phyloP scores from a whole-genome alignment of 768 basidiomycete genomes.

The Rhizopogon sp. region DNA sequence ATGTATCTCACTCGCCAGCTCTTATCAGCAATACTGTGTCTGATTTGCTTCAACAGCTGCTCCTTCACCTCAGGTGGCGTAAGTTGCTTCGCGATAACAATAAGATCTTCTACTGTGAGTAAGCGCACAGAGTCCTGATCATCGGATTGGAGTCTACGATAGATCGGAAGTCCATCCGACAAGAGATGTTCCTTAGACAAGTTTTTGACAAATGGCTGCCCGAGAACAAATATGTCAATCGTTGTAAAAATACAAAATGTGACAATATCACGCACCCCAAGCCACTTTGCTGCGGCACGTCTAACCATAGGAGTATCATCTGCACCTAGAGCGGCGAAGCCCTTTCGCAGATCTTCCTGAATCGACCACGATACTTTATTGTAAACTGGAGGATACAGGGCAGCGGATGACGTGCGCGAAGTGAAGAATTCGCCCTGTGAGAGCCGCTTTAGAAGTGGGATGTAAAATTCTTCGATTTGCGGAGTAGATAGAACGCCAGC shows the following conservation, averaged over 20 bases:
- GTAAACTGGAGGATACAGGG: conserved; percentile 90
- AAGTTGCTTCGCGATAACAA: conserved; percentile 84
- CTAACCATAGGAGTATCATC: conserved; percentile 99
- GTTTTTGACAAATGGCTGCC: conserved; percentile 72
- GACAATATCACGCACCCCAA: conserved; percentile 64
- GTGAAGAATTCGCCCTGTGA: conserved; percentile 98
- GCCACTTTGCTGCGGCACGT: conserved; percentile 92
- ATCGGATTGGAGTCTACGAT: conserved; percentile 89
- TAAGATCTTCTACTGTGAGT: conserved; percentile 92
- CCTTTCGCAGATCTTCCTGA: conserved; percentile 86
- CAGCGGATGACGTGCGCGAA: conserved; percentile 91
- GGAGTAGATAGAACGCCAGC: conserved; percentile 67
- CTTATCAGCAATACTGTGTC: conserved; percentile 87
- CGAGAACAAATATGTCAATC: conserved; percentile 9
- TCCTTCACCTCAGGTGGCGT: conserved; percentile 87
- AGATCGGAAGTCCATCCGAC: conserved; percentile 85
- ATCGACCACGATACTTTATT: conserved; percentile 63
- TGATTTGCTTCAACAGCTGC: conserved; percentile 82
- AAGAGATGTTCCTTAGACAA: conserved; percentile 78
- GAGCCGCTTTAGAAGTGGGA: conserved; percentile 86
- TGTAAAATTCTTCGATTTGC: conserved; percentile 86
- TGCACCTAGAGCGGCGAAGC: conserved; percentile 73
- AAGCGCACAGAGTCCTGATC: conserved; percentile 98
- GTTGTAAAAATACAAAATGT: conserved; percentile 1
- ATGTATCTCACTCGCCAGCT: conserved; percentile 99